phyloP scores from a whole-genome alignment of 2,329 filamentous ascomycete genomes.

The Penicillium sp. region DNA sequence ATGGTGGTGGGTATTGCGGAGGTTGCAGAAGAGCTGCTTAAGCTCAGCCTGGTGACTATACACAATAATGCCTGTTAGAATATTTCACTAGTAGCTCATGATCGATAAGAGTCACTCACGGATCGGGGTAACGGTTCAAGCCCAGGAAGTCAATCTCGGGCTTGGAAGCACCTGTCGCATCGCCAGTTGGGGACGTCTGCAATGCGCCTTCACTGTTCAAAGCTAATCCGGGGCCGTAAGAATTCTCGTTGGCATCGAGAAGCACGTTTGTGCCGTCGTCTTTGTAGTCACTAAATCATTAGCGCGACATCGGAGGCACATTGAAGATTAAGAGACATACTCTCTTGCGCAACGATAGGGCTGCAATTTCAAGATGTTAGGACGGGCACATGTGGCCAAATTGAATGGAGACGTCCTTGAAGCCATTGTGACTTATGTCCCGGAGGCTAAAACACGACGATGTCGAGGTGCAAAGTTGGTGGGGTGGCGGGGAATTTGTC shows the following conservation, averaged over 20 bases:
- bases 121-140: conserved; percentile 93
- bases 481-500: conserved; percentile 22
- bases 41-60: conserved; percentile 74
- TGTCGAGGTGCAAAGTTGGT: conserved; percentile 12
- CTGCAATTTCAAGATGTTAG: conserved; percentile 72
- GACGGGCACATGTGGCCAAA: conserved; percentile 69
- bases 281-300: conserved; percentile 81
- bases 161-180: conserved; percentile 41
- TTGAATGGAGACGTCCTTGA: conserved; percentile 59
- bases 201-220: conserved; percentile 50
- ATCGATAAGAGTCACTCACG: conserved; percentile 43
- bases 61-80: not conserved
- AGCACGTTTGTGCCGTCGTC: conserved; percentile 95
- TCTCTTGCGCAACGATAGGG: conserved; percentile 81
- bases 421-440: conserved; percentile 32
- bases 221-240: conserved; percentile 78
- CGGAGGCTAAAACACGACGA: not conserved
- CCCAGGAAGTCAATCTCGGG: conserved; percentile 72
- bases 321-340: conserved; percentile 50
- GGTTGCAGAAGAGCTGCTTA: conserved; percentile 79
- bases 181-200: conserved; percentile 43
- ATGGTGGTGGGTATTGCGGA: conserved; percentile 80
- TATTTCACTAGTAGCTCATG: not conserved
- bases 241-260: conserved; percentile 97
- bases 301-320: conserved; percentile 16